phyloP scores from a whole-genome alignment of 139 green algal species.

The Deuterostichococcus epilithicus region DNA sequence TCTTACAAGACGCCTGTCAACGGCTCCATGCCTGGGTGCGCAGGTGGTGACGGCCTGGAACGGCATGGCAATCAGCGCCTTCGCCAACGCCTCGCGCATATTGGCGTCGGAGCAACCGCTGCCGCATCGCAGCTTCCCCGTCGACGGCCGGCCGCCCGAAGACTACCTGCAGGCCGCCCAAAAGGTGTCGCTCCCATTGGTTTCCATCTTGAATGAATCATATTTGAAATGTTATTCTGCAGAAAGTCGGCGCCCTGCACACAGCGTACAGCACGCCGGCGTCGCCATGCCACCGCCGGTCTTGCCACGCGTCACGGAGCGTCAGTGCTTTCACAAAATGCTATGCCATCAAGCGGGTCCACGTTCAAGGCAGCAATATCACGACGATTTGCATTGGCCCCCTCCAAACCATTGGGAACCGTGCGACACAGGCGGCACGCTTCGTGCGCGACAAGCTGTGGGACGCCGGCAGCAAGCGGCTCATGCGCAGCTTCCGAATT shows the following conservation, averaged over 20 bases:
- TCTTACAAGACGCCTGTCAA: no score
- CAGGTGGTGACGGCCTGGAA: conserved; percentile 92
- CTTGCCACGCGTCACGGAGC: no score
- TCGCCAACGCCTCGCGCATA: conserved; percentile 58
- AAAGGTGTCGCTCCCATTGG: conserved; percentile 26
- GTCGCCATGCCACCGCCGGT: no score
- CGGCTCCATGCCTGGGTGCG: no score
- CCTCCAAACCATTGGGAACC: no score
- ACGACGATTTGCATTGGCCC: no score
- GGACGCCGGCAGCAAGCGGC: conserved; percentile 35
- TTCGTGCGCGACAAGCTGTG: conserved; percentile 74
- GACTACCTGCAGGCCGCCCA: conserved; percentile 59
- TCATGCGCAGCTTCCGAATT: conserved; percentile 66
- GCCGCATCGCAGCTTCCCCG: conserved; percentile 53
- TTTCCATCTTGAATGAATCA: no score
- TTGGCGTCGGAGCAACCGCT: conserved; percentile 46
- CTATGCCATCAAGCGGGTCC: no score
- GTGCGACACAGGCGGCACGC: conserved; percentile 32
- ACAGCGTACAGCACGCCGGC: no score
- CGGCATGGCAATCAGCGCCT: conserved; percentile 75
- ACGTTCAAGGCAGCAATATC: no score
- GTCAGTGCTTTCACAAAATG: no score
- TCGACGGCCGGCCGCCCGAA: conserved; percentile 43
- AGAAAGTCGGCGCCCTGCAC: no score
- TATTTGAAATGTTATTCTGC: neutral